Conservation (phyloP, 352 stramenopile species). For the Pythium scleroteichum region DNA sequence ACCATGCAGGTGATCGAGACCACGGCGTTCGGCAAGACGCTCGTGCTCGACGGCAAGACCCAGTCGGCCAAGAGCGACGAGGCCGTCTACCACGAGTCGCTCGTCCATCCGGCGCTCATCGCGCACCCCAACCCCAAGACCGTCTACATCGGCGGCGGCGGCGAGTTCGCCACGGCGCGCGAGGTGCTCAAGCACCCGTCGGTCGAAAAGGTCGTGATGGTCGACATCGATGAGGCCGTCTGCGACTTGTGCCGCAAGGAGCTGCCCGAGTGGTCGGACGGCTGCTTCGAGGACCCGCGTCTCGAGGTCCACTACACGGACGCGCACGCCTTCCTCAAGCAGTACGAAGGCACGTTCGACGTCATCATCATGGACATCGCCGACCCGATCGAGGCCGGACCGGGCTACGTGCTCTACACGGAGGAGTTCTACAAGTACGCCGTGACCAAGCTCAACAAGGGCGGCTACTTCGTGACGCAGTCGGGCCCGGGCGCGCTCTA, state of each 20-base stretch:
- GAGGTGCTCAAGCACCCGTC: constrained; percentile 91
- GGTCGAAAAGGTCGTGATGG: constrained; percentile 95
- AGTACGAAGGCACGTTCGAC: constrained; percentile 86
- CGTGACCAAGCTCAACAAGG: constrained; percentile 77
- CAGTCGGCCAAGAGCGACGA: constrained; percentile 94
- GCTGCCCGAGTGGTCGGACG: constrained; percentile 92
- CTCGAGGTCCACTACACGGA: constrained; percentile 92
- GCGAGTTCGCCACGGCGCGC: constrained; percentile 92
- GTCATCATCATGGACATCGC: constrained; percentile 97
- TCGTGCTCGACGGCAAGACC: constrained; percentile 96
- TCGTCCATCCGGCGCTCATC: constrained; percentile 94
- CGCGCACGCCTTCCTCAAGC: constrained; percentile 88
- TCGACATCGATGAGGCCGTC: constrained; percentile 94
- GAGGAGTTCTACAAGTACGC: constrained; percentile 94
- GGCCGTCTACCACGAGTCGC: constrained; percentile 94
- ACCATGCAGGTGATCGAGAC: constrained; percentile 94
- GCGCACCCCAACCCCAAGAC: constrained; percentile 85
- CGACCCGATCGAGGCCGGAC: constrained; percentile 93
- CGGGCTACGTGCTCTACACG: constrained; percentile 87
- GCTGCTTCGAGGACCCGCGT: constrained; percentile 88
- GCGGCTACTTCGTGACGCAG: constrained; percentile 93
- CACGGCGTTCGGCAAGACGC: constrained; percentile 90
- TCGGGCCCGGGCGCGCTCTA: constrained; percentile 88
- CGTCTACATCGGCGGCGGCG: constrained; percentile 93
- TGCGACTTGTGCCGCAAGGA: constrained; percentile 93